Percentiles rank a stretch among this genome's conserved stretches.
Conservation (phyloP, 768 basidiomycete genomes). For the Mycena alexandri region DNA sequence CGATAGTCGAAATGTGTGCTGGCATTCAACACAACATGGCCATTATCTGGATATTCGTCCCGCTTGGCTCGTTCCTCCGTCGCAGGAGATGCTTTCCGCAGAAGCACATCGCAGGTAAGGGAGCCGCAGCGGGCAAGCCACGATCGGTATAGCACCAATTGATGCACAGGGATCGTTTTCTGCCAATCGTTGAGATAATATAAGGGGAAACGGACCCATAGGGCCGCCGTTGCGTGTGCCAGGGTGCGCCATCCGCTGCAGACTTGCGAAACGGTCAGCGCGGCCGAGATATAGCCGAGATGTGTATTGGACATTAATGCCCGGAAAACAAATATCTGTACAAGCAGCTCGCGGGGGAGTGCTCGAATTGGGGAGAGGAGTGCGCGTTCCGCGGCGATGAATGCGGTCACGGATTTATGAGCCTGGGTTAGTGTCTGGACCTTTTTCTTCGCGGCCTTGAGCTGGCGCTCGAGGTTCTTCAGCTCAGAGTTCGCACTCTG, state of each 20-base stretch:
- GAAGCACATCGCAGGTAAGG: constrained; percentile 15
- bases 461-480: not conserved
- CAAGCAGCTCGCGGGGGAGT: constrained; percentile 19
- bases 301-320: not conserved
- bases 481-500: not conserved
- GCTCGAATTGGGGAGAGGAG: constrained; percentile 15
- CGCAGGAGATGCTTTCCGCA: constrained; percentile 6
- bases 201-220: constrained; percentile 22
- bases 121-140: constrained; percentile 9
- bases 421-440: not conserved
- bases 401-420: not conserved
- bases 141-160: not conserved
- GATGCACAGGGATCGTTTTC: not conserved
- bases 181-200: not conserved
- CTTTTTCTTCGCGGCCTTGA: constrained; percentile 2
- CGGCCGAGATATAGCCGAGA: constrained; percentile 5
- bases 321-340: constrained; percentile 8
- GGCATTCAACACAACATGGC: not conserved
- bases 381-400: constrained; percentile 20
- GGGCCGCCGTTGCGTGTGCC: constrained; percentile 16
- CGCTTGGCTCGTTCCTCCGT: not conserved
- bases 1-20: not conserved
- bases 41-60: not conserved
- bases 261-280: constrained; percentile 24
- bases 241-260: not conserved